These are phyloP conservation scores for Cladosporium cucumerinum DNA, from an alignment of 2,329 filamentous ascomycete species.

Conservation along the genomic window DNA sequence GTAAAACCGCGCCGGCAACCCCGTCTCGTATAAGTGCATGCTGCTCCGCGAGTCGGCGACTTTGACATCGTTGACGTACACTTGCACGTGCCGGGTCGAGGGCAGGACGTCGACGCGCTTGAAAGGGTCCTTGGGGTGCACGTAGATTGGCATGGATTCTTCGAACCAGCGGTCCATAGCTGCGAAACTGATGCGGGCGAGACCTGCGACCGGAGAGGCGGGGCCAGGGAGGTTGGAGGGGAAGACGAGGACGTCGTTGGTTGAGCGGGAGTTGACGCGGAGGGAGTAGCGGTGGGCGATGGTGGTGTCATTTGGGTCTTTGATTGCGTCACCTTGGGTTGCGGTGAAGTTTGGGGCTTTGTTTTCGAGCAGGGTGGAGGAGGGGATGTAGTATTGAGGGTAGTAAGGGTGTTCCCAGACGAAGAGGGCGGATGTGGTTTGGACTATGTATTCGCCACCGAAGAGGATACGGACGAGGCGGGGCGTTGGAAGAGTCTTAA, in stretches of 20 bases:
- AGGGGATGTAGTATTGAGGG: constrained; percentile 42
- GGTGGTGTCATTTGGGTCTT: constrained; percentile 15
- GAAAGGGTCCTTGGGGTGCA: constrained; percentile 66
- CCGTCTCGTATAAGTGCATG: constrained; percentile 60
- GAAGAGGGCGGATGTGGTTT: constrained; percentile 33
- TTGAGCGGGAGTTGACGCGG: constrained; percentile 20
- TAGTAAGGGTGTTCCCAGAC: constrained; percentile 48
- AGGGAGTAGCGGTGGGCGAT: constrained; percentile 28
- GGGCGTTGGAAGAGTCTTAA: constrained; percentile 31
- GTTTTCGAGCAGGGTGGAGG: constrained; percentile 17
- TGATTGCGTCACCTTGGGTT: constrained; percentile 23
- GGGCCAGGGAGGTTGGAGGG: constrained; percentile 19
- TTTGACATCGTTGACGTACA: constrained; percentile 47
- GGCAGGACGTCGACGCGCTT: constrained; percentile 61
- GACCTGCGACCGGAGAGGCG: constrained; percentile 18
- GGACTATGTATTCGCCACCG: constrained; percentile 34
- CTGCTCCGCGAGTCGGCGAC: constrained; percentile 47
- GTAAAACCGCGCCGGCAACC: constrained; percentile 59
- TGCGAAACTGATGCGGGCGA: constrained; percentile 30
- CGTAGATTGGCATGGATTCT: constrained; percentile 57
- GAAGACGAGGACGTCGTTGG: constrained; percentile 25
- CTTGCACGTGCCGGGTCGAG: constrained; percentile 52
- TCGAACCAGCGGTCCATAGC: constrained; percentile 50
- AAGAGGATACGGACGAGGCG: constrained; percentile 34
- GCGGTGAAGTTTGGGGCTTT: constrained; percentile 19